Evolutionary conservation across 495 filamentous ascomycete genomes (phyloP), one percentile per base, ranked within the genome.

Genomic region (Cladorrhinum samala): DNA sequence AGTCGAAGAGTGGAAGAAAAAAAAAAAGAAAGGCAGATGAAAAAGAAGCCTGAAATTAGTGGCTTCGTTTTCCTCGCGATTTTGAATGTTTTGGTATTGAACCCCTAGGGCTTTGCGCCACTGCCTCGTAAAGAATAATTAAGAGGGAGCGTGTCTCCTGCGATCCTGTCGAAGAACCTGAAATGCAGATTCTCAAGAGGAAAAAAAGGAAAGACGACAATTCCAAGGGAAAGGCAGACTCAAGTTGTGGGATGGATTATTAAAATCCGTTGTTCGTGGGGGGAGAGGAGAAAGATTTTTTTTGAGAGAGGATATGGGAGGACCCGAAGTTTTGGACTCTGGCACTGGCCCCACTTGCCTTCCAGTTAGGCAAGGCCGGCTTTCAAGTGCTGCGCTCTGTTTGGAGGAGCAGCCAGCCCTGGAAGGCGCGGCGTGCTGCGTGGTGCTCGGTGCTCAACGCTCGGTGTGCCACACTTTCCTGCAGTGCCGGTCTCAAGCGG

Each of bases 111-210:
- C 21, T 33, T 51, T 17, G 23, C 44, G 52, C 39, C 55, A 54
- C 41, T 44, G 48, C 53, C 58, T 58, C 56, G 43, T 48, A 42
- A 50, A 56, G 50, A 55, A 64, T 60, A 67, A 65, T 60, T 54
- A 62, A 59, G 59, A 61, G 58, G 55, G 64, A 66, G 62, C 59
- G 54, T 63, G 58, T 64, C 6, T 47, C n/a, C 58, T 68, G 54
- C 53, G 48, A 67, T 70, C 64, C 71, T 65, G 66, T 62, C 56
- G 62, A 70, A 70, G 65, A 72, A 65, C 57, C 60, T 38, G 54
- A 65, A 63, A 67, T 44, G 51, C 55, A 66, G 54, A 53, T 65
- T 58, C 61, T 67, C 57, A 63, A 67, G 65, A 68, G 55, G 57
- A 60, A 65, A 62, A 47, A 64, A 68, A 68, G 61, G 64, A 68